Evolutionary conservation across 352 stramenopile species (phyloP), one percentile per base, ranked within the genome.

Genomic region (Phytopythium vexans): DNA sequence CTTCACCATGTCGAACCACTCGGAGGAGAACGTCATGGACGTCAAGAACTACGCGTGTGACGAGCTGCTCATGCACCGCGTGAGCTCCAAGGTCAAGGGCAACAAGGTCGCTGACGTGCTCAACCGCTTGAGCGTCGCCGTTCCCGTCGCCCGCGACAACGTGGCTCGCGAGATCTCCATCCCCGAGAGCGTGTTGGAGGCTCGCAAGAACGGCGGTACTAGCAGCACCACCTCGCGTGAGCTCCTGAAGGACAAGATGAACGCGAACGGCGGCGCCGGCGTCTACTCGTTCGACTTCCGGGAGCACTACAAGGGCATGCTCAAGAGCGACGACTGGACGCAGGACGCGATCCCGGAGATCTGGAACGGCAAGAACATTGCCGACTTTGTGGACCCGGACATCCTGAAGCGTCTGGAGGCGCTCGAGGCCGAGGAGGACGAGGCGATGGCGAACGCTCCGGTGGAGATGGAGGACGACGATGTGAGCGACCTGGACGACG

Each of bases 351-450:
- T 99, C 53, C 97, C 97, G 5, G 94, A 99, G 75, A 99, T 99
- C 70, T 97, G 98, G 78, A 98, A 99, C 72, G 97, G 97, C 58
- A 99, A 99, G 78, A 99, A 99, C 74, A 96, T 99, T 82, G 88
- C 92, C 45, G 98, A 99, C 72, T 99, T 97, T 72, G 84, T 99
- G 46, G 98, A 99, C 66, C 83, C 96, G 8, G 96, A 99, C 37
- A 99, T 99, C 69, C 89, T 98, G 43, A 94, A 92, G 52, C 96
- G 95, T 60, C 85, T 99, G 35, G 89, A 92, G 12, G 82, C 88
- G 38, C 76, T 99, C 43, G 97, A 99, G 76, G 66, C 91, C 51
- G 97, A 99, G 68, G 97, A 99, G 68, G 96, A 98, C 49, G 92
- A 98, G 58, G 75, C 95, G 36, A 84, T 98, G 72, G 86, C 81